Evolutionary conservation across 805 yeast species (phyloP).

Genomic region (Starmerella vitae): DNA sequence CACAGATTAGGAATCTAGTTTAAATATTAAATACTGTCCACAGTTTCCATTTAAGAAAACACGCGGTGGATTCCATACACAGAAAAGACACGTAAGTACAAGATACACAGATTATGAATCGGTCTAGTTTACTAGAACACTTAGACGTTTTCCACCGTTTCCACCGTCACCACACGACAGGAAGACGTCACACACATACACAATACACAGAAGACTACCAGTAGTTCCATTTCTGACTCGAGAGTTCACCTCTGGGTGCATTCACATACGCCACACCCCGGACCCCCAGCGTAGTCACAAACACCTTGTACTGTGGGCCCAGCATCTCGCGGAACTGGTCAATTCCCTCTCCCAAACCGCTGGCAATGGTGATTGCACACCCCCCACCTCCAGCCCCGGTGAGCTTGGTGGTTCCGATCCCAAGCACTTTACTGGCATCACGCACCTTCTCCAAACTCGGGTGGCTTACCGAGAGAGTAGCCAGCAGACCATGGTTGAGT

Average conservation of each 20-base stretch:
- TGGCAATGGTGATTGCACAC: constrained; percentile 77
- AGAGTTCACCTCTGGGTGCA: neutral
- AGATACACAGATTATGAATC: no score
- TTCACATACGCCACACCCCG: constrained; percentile 54
- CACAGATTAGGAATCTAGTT: no score
- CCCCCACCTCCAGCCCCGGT: constrained; percentile 99
- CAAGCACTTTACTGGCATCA: constrained; percentile 45
- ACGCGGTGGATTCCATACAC: no score
- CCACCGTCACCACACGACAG: no score
- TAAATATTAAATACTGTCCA: no score
- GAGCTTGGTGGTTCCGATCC: constrained; percentile 75
- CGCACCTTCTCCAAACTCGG: constrained; percentile 74
- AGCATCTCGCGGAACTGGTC: constrained; percentile 27
- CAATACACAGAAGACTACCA: neutral
- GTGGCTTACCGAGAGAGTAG: constrained; percentile 81
- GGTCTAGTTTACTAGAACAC: no score
- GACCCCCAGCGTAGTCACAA: constrained; percentile 75
- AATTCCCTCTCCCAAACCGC: constrained; percentile 26
- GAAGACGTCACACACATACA: no score
- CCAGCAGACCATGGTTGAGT: constrained; percentile 78
- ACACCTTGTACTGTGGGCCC: constrained; percentile 53
- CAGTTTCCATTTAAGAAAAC: no score
- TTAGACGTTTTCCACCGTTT: no score
- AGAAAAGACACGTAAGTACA: no score
- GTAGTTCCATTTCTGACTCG: neutral